Base-by-base conservation (phyloP, 2,329 filamentous ascomycete genomes). In the Sporothrix dimorphospora region DNA sequence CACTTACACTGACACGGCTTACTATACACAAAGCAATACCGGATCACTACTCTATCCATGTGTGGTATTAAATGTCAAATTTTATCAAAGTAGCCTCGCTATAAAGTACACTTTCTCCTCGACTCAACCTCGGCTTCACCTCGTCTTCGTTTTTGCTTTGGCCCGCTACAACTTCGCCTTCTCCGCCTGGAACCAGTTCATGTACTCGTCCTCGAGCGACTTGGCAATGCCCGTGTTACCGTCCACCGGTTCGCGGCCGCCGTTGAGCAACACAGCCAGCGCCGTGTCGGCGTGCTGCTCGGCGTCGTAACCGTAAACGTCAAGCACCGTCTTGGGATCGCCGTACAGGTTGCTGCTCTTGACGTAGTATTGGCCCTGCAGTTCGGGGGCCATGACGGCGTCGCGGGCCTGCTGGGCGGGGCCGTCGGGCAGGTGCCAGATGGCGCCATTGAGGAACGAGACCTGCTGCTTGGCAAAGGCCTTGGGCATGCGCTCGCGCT, bases 241-340 rank as follows among this genome's bases (percentile, higher is more conserved):
- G 40, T 72, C 40, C 38, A 49, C 49, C n/a, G 71, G 68, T 51
- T 72, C 71, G 14, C 53, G 57, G 30, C 69, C 72, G 9, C 71
- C 68, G 53, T 70, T 70, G n/a, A 69, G 12, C 34, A 68, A 67
- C 45, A 53, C 11, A 1, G 30, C 59, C 27, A 74, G 49, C 4
- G 51, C 67, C 1, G 47, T 63, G 9, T 71, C 68, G 49, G 73
- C 81, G 73, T 71, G 70, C 21, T 19, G n/a, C 34, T 84, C 82
- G 0, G 82, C 81, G 77, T 85, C 83, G 76, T 86, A 85, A 0
- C 82, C 83, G 77, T 85, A 86, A 11, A 81, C 82, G 83, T 84
- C 86, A 24, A 76, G 74, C 73, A 84, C 81, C 0, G 83, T 85
- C 0, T 80, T 76, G 0, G 82, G 83, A 75, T 86, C 84, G 65